Percentiles rank a stretch among this genome's conserved stretches.
Evolutionary conservation across 352 stramenopile genomes (phyloP).

Genomic region (Aphanomyces astaci): DNA sequence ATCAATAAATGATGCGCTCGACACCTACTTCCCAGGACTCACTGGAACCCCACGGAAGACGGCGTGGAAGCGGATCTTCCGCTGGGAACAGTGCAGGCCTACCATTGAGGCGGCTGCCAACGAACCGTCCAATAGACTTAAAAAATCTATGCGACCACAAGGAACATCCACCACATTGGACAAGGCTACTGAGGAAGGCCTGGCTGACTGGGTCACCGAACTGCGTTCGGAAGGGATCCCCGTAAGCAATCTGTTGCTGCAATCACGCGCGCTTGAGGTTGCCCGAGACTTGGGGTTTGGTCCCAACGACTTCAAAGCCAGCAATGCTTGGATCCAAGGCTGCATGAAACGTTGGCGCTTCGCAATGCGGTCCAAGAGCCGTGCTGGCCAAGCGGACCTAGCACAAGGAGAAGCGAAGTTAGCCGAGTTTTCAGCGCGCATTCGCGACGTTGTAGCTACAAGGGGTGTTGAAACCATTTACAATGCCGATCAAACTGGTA

Average conservation of each 20-base stretch:
- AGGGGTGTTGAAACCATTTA: conserved; percentile 6
- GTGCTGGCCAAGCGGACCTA: conserved; percentile 12
- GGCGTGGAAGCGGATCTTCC: neutral
- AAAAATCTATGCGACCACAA: neutral
- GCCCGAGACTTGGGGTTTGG: neutral
- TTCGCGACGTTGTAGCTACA: neutral
- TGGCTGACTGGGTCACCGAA: neutral
- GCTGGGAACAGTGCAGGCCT: neutral
- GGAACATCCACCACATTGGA: neutral
- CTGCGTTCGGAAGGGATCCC: neutral
- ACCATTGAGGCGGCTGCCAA: neutral
- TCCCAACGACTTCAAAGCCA: neutral
- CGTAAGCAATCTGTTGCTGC: neutral
- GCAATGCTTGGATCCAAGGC: neutral
- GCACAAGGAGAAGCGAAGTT: conserved; percentile 7
- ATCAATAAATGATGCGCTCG: neutral
- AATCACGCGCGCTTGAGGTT: neutral
- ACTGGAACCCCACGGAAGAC: neutral
- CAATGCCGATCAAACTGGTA: conserved; percentile 24
- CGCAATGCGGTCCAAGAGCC: conserved; percentile 17
- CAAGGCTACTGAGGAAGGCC: neutral
- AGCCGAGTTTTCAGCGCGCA: neutral
- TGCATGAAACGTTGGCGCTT: conserved; percentile 15
- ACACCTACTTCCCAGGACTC: neutral
- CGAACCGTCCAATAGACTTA: neutral